Conservation (phyloP, 331 rosid genomes). For the Quercus tomentella region DNA sequence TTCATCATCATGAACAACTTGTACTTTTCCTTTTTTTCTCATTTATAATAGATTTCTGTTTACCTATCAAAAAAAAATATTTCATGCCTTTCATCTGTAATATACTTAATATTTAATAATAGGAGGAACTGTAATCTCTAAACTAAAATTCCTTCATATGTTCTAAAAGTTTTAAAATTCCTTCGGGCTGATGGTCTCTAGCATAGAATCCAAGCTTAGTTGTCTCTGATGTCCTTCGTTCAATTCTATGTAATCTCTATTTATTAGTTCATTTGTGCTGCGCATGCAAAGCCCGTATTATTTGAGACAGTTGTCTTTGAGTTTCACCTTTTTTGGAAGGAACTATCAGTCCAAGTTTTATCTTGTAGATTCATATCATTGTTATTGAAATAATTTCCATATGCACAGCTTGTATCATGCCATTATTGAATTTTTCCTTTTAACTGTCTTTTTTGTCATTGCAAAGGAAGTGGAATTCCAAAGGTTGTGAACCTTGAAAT, state of each 20-base stretch:
- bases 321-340: neutral
- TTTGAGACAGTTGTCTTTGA: too few relatives aligned
- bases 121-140: neutral
- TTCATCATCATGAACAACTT: too few relatives aligned
- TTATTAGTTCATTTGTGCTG: neutral
- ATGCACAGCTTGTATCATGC: constrained; percentile 5
- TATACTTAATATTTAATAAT: neutral
- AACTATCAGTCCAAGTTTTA: neutral
- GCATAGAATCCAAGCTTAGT: neutral
- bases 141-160: neutral
- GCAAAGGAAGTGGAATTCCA: constrained; percentile 79
- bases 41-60: too few relatives aligned
- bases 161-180: neutral
- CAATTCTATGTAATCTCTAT: neutral
- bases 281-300: neutral
- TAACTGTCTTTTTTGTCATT: neutral
- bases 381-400: constrained; percentile 11
- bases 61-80: too few relatives aligned
- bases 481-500: constrained; percentile 84
- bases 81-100: neutral
- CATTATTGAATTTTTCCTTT: neutral
- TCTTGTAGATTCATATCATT: neutral
- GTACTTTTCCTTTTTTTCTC: too few relatives aligned
- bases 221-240: neutral
- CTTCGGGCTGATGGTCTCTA: neutral